phyloP scores from a whole-genome alignment of 805 yeast species.

The Yarrowia divulgata region DNA sequence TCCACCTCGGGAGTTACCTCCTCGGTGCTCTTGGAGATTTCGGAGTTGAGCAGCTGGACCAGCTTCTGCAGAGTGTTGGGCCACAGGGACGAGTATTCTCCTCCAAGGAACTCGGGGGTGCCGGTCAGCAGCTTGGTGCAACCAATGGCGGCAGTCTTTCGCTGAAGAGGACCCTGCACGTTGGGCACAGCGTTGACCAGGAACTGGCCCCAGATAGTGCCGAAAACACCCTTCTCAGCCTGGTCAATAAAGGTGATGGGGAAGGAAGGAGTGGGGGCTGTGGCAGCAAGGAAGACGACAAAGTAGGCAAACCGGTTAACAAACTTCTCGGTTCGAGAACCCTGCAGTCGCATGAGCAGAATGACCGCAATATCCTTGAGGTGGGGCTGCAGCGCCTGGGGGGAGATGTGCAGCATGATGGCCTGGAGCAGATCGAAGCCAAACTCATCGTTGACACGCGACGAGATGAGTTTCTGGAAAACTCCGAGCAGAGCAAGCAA shows the following conservation, averaged over 20 bases:
- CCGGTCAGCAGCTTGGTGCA: conserved; percentile 56
- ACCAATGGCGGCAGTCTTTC: conserved; percentile 59
- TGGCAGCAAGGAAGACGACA: conserved; percentile 60
- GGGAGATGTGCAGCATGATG: conserved; percentile 65
- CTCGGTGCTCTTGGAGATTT: conserved; percentile 52
- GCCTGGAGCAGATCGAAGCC: conserved; percentile 86
- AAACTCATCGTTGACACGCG: conserved; percentile 76
- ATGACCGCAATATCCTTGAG: conserved; percentile 77
- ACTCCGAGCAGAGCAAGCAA: conserved; percentile 89
- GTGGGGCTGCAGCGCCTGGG: conserved; percentile 58
- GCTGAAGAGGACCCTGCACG: conserved; percentile 54
- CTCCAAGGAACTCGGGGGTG: conserved; percentile 51
- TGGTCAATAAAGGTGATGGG: conserved; percentile 57
- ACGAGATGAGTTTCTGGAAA: conserved; percentile 90
- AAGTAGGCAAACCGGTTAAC: conserved; percentile 74
- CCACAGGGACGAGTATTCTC: conserved; percentile 55
- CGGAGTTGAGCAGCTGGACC: conserved; percentile 55
- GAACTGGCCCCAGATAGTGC: conserved; percentile 48
- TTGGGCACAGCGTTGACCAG: conserved; percentile 50
- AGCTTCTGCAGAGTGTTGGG: conserved; percentile 56
- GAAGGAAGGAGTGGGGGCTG: conserved; percentile 57
- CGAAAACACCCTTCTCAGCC: conserved; percentile 51
- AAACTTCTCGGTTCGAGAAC: conserved; percentile 80
- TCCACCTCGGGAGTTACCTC: conserved; percentile 51
- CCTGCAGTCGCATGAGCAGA: conserved; percentile 79